Base-by-base conservation (phyloP, 2,329 filamentous ascomycete genomes). In the Periglandula ipomoeae region DNA sequence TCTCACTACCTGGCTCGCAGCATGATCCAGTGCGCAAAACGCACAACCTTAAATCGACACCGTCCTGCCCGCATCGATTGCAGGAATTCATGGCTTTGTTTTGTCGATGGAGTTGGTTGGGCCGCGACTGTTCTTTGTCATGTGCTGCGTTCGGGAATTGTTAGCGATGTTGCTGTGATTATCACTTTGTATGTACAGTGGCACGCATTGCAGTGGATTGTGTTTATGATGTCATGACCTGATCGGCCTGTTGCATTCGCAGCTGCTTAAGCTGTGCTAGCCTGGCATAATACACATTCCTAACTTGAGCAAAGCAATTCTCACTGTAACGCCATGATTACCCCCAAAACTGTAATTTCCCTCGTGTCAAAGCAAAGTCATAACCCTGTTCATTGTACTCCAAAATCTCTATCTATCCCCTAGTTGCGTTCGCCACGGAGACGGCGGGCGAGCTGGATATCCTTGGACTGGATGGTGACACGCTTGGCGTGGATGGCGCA, bases 401-500 rank as follows among this genome's bases (percentile, higher is more conserved):
- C 45, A 4, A 0, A 6, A 5, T 8, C 20, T 10, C 17, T n/a
- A n/a, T n/a, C 22, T 5, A 38, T 6, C 1, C 53, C 71, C 81
- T 82, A 91, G 78, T 88, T 89, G 70, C 87, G 85, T 78, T 93
- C 90, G 59, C 93, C 93, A 65, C 93, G 88, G 66, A 98, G 88
- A 65, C 93, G 87, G 61, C 93, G 87, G 64, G 91, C 90, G 45
- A 97, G 83, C 75, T 97, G 91, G 68, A 97, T 96, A 64, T 96
- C 91, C 80, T 96, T 96, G 58, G 84, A 84, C 73, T 91, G 91
- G 73, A 97, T 97, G 65, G 91, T 97, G 66, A 97, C 93, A 76
- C 93, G 89, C 84, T 97, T 97, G 74, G 93, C 91, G 75, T 97
- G 93, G 71, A 97, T 95, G 66, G 93, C 91, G 75, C 91, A 97